Evolutionary conservation across 2,329 filamentous ascomycete species (phyloP), one percentile per base, ranked within the genome.

Genomic region (Beauveria medogensis): DNA sequence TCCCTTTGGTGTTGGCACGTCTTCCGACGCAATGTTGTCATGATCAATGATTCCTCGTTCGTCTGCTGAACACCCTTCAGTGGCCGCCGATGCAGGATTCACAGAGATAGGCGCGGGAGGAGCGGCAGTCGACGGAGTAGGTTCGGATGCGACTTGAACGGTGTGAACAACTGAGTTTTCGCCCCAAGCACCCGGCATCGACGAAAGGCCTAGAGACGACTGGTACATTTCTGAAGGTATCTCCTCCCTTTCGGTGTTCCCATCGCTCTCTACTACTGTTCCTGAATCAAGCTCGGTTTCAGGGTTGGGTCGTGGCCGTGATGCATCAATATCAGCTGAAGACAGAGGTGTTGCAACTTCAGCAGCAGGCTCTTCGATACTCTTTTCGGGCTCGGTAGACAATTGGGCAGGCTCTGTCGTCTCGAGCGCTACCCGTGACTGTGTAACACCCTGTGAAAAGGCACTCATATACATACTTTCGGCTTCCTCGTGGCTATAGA

Each of bases 401-500:
- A 44, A 3, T 48, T 24, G 20, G n/a, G 24, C n/a, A 9, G 30
- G 43, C 28, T 50, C 44, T 16, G 20, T 22, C 46, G 43, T 40
- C 47, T 59, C 34, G 48, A 7, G 61, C 59, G 2, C 40, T 18
- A 55, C 40, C 24, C 30, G 53, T 22, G 59, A 68, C 10, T 73
- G 70, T 18, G 40, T 26, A 2, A 70, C 70, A 2, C 73, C 70
- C 28, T 81, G 74, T 2, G 85, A 87, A 56, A 88, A 82, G 1
- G 85, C 85, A 64, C 85, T 93, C 86, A 92, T 87, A 67, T 94
- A 95, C 86, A 95, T 90, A 71, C 91, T 94, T 69, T 91, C 86
- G 0, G 89, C 90, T 64, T 93, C 89, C 63, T 91, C 88, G 62
- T 91, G 89, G 41, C 84, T 91, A 68, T 89, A 93, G 1, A 92